A percentile compares a stretch with the other conserved stretches of the same genome.
These are phyloP conservation scores for Penicillium sp. DNA, from an alignment of 2,329 filamentous ascomycete genomes.

Conservation along the genomic window DNA sequence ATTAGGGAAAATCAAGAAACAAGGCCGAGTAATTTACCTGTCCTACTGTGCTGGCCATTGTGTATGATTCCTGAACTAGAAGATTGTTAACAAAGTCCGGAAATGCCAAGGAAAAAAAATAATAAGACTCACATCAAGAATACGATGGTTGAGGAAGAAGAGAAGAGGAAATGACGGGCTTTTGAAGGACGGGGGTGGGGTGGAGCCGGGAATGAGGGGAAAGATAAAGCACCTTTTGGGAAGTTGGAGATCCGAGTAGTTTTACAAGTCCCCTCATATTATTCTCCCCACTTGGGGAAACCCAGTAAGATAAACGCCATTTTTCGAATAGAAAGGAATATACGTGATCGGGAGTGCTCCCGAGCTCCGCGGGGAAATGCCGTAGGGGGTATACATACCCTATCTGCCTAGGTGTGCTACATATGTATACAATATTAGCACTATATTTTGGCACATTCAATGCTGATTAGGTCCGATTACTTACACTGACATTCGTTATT, in stretches of 20 bases:
- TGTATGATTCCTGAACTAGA: constrained; percentile 13
- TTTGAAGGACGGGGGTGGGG: constrained; percentile 13
- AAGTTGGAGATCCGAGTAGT: constrained; percentile 5
- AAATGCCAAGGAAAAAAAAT: not conserved
- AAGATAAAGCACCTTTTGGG: constrained; percentile 1
- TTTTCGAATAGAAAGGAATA: not conserved
- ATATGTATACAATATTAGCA: not conserved
- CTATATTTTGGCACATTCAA: not conserved
- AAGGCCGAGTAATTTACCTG: constrained; percentile 34
- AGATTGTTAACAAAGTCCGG: not conserved
- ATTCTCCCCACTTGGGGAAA: not conserved
- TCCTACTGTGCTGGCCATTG: constrained; percentile 51
- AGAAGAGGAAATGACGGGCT: constrained; percentile 11
- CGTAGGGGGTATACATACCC: not conserved
- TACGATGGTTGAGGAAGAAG: constrained; percentile 13
- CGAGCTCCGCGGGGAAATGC: not conserved
- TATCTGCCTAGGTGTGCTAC: not conserved
- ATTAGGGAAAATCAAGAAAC: not conserved
- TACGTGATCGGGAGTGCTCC: constrained; percentile 2
- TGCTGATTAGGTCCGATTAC: not conserved
- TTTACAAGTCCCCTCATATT: constrained; percentile 2
- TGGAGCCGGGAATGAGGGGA: constrained; percentile 13
- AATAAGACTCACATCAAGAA: constrained; percentile 12
- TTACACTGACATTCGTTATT: not conserved
- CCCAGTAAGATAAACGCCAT: not conserved